A percentile compares a stretch with the other conserved stretches of the same genome.
Evolutionary conservation across 352 stramenopile species (phyloP).

Genomic region (Phytophthora rubi): DNA sequence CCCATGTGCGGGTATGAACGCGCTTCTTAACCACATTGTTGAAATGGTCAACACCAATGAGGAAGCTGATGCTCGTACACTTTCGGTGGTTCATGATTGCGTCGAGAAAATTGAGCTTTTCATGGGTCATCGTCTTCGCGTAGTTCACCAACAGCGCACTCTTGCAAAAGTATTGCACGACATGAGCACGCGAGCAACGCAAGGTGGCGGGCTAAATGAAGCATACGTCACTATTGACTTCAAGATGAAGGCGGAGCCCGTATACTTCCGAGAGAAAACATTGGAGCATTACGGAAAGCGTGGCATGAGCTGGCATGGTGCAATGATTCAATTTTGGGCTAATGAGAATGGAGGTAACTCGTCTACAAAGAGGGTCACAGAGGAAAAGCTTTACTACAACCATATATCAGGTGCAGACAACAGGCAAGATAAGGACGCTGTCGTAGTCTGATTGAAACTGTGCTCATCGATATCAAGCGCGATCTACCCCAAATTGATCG

Average conservation of each 20-base stretch:
- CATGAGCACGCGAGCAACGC: background rate
- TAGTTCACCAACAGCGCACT: conserved; percentile 2
- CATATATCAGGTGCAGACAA: conserved; percentile 1
- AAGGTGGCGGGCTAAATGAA: conserved; percentile 6
- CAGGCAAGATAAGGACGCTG: background rate
- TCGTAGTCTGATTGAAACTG: conserved; percentile 35
- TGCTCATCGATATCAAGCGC: conserved; percentile 20
- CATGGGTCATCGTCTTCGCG: conserved; percentile 8
- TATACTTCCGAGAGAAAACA: conserved; percentile 3
- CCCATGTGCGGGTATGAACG: conserved; percentile 1
- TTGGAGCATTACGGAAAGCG: background rate
- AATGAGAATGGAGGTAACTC: background rate
- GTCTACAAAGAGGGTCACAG: background rate
- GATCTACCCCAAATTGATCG: conserved; percentile 30
- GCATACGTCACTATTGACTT: conserved; percentile 11
- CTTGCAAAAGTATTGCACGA: background rate
- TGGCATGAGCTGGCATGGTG: conserved; percentile 8
- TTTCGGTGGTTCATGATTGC: background rate
- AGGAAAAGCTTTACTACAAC: conserved; percentile 8
- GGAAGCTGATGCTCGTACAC: background rate
- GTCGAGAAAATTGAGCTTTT: conserved; percentile 12
- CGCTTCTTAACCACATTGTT: background rate
- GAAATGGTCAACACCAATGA: background rate
- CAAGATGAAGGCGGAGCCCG: conserved; percentile 5
- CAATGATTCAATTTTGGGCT: conserved; percentile 2